Base-by-base conservation (phyloP, 352 stramenopile species). In the Albugo laibachii region DNA sequence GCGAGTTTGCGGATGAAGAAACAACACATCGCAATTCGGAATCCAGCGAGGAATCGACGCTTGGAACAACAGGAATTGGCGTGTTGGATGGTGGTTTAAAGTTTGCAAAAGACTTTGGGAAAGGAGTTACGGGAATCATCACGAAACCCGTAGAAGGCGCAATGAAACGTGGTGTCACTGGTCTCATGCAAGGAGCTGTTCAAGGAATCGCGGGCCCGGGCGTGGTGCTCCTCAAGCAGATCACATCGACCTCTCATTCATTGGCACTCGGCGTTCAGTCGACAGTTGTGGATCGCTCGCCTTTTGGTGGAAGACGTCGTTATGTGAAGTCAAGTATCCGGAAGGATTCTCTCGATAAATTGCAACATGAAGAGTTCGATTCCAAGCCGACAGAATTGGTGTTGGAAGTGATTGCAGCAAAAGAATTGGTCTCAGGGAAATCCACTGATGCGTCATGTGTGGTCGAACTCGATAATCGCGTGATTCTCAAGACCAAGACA, bases 61-160 rank as follows among this genome's bases (percentile, higher is more conserved):
- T 8, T 3, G 38, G 20, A 8, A 43, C 38, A 8, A 43, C 38
- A 19, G 67, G 66, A 15, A 24, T 43, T 43, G 38, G 20, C 16
- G 16, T 24, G 3, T 13, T 57, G 11, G 77, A 72, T 48, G 73
- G 65, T 52, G 74, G 73, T 1, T 55, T 92, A 31, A 83, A 86
- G 49, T 88, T 92, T 53, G 75, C 73, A 0, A 92, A 92, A 50
- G 75, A 92, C 36, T 55, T 92, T 11, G 75, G 78, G 16, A 81
- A 82, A 41, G 78, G 78, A 0, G 56, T 92, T n/a, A 87, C 75
- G 20, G 75, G 76, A 8, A 87, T 92, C 45, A 83, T 87, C 48
- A 88, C 73, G 1, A 92, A 88, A 53, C 78, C 75, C n/a, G 73
- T 88, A 0, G 67, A 92, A 57, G 78, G 78, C 10, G 75, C 75